Evolutionary conservation across 1,284 basidiomycete genomes (phyloP).

Genomic region (Leccinum pachyderme): DNA sequence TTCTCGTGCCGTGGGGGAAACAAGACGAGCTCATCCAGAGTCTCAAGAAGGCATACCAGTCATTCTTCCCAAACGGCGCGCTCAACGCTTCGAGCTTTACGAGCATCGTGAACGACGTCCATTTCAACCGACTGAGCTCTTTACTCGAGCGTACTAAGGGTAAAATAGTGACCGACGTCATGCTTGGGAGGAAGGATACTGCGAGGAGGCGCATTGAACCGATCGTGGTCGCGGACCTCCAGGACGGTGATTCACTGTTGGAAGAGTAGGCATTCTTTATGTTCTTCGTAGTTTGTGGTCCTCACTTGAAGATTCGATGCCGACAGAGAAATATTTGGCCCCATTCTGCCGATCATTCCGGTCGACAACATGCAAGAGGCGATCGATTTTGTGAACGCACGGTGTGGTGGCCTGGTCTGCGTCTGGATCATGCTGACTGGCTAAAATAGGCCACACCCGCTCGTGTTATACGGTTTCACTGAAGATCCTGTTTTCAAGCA

Average conservation of each 20-base stretch:
- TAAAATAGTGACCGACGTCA: slow-evolving; percentile 44
- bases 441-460: slow-evolving; percentile 23
- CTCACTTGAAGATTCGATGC: background rate
- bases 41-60: slow-evolving; percentile 39
- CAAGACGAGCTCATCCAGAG: slow-evolving; percentile 54
- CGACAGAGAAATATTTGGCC: slow-evolving; percentile 64
- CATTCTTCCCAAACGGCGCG: slow-evolving; percentile 33
- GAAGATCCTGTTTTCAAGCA: slow-evolving; percentile 27
- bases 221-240: slow-evolving; percentile 20
- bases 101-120: slow-evolving; percentile 22
- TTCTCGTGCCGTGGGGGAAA: slow-evolving; percentile 49
- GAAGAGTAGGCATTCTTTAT: slow-evolving; percentile 23
- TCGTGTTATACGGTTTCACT: slow-evolving; percentile 31
- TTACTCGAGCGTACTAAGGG: slow-evolving; percentile 56
- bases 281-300: background rate
- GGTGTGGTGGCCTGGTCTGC: slow-evolving; percentile 32
- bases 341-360: slow-evolving; percentile 62
- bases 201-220: slow-evolving; percentile 26
- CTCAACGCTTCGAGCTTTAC: slow-evolving; percentile 17
- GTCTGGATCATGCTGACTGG: slow-evolving; percentile 3
- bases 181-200: slow-evolving; percentile 48
- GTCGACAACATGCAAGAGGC: slow-evolving; percentile 44
- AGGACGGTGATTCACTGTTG: slow-evolving; percentile 22
- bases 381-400: slow-evolving; percentile 42
- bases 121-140: slow-evolving; percentile 23